Evolutionary conservation across 371 early-diverging fungal genomes (phyloP).

Genomic region (Entomophthora muscae): DNA sequence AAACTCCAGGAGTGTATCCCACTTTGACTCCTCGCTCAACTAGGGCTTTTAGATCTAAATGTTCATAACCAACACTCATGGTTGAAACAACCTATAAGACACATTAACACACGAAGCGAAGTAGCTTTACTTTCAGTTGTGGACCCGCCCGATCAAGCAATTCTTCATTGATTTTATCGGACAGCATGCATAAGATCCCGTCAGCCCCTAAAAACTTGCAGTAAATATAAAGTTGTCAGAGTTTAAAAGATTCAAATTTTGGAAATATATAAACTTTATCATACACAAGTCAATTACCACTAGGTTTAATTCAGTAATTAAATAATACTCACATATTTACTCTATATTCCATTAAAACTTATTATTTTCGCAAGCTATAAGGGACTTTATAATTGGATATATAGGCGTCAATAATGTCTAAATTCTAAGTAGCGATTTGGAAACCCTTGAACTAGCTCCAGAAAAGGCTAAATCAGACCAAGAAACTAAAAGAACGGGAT

Average conservation of each 20-base stretch:
- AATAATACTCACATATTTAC: background rate
- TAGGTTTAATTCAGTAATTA: background rate
- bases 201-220: slow-evolving; percentile 22
- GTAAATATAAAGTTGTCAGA: background rate
- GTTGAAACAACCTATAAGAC: slow-evolving; percentile 32
- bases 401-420: too few relatives aligned
- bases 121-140: slow-evolving; percentile 12
- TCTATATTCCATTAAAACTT: background rate
- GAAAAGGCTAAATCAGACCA: background rate
- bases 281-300: background rate
- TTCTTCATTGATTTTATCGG: slow-evolving; percentile 51
- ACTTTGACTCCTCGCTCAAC: slow-evolving; percentile 28
- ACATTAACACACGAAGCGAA: background rate
- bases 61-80: slow-evolving; percentile 71
- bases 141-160: slow-evolving; percentile 38
- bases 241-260: background rate
- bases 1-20: slow-evolving; percentile 75
- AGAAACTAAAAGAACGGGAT: background rate
- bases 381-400: background rate
- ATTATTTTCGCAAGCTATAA: background rate
- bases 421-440: too few relatives aligned
- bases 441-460: background rate
- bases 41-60: slow-evolving; percentile 28
- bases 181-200: slow-evolving; percentile 46
- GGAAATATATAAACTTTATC: background rate